These are phyloP conservation scores for Clathrospora elynae DNA, from an alignment of 2,329 filamentous ascomycete species.

Conservation along the genomic window DNA sequence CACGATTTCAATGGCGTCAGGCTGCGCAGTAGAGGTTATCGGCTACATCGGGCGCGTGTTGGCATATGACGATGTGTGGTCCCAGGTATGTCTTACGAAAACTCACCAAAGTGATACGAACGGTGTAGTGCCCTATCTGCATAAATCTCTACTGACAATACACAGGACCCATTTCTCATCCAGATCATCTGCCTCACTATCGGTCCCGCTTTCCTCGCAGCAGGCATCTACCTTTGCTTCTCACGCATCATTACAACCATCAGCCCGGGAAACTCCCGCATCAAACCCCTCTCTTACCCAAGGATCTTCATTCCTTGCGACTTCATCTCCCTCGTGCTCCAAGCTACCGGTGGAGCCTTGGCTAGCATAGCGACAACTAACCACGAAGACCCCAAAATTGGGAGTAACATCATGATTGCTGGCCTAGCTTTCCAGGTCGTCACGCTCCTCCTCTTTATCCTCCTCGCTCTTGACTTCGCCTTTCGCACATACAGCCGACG, in stretches of 20 bases:
- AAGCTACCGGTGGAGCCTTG: slow-evolving; percentile 53
- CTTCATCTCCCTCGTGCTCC: slow-evolving; percentile 52
- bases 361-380: slow-evolving; percentile 44
- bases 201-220: slow-evolving; percentile 61
- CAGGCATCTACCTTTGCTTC: slow-evolving; percentile 70
- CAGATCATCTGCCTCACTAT: slow-evolving; percentile 68
- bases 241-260: slow-evolving; percentile 50
- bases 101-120: too few relatives aligned
- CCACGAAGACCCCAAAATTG: slow-evolving; percentile 41
- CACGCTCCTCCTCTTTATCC: slow-evolving; percentile 51
- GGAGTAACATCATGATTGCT: slow-evolving; percentile 54
- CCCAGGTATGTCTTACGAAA: slow-evolving; percentile 30
- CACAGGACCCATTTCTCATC: slow-evolving; percentile 64
- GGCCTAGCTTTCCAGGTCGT: slow-evolving; percentile 53
- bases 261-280: slow-evolving; percentile 49
- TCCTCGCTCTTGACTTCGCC: slow-evolving; percentile 50
- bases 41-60: slow-evolving; percentile 67
- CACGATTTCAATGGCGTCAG: slow-evolving; percentile 58
- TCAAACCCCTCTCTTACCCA: slow-evolving; percentile 54
- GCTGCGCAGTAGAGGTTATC: slow-evolving; percentile 63
- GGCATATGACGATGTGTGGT: slow-evolving; percentile 63
- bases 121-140: too few relatives aligned
- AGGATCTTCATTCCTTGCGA: slow-evolving; percentile 59
- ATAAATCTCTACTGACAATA: too few relatives aligned
- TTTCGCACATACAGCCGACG: slow-evolving; percentile 33